Evolutionary conservation across 768 basidiomycete species (phyloP), one percentile per base, ranked within the genome.

Genomic region (Podaxis sp.): DNA sequence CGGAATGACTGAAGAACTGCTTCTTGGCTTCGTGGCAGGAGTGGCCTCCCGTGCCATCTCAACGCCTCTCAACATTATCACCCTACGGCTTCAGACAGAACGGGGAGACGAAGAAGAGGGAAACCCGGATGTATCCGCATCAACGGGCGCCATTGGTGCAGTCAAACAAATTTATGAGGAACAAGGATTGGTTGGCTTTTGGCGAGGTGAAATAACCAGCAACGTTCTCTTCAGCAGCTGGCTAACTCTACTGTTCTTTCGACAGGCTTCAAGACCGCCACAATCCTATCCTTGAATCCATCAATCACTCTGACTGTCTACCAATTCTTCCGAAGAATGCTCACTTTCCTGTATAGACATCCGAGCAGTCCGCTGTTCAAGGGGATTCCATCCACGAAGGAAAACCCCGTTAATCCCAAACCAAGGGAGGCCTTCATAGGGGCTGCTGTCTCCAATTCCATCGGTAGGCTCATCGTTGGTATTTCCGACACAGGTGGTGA

Each of bases 221-320:
- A 16, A 16, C 46, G 25, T 25, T 25, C 56, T 48, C 36, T 11
- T 16, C 28, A n/a, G 13, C 27, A 11, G 7, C 51, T 18, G 42
- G 47, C 9, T 59, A 13, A 55, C 21, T 21, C n/a, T 32, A 16
- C 14, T 14, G 14, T 40, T 37, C 61, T 4, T 51, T 63, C 46
- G 47, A 2, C 50, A 83, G 84, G 84, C 0, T 85, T 85, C 70
- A 71, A 76, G 51, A 79, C 79, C 3, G 78, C 81, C 1, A 69
- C 79, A 10, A 65, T 84, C 1, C 69, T 85, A 18, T 80, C 79
- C 5, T 70, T 85, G 25, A 86, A 84, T 61, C 86, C 86, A 0
- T 82, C 85, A 0, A 75, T 87, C 42, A 86, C 84, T 0, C 75
- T 85, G 40, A 79, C 80, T 23, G 72, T 82, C 57, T 80, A 83